Evolutionary conservation across 2,329 filamentous ascomycete species (phyloP), one percentile per base, ranked within the genome.

Genomic region (Zymoseptoria pseudotritici): DNA sequence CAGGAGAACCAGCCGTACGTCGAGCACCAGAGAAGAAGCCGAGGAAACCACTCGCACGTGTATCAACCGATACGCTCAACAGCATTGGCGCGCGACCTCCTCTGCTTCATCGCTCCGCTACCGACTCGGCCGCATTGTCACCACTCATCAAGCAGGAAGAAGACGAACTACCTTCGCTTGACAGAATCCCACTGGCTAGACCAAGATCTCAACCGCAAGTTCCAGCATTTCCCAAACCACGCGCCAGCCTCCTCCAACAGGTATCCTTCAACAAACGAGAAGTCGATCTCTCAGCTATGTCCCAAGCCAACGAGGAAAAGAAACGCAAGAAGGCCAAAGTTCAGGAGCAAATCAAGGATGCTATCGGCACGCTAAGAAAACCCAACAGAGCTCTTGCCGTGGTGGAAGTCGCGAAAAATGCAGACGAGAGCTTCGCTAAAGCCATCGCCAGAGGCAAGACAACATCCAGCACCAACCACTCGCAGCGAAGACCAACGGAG

Each of bases 381-480:
- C 90, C 90, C 0, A 91, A 93, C 68, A 83, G 90, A 53, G 82
- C 84, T 21, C 79, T 88, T 50, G 87, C 86, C 11, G 85, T 85
- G 31, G 86, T 85, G 67, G 82, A 84, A 46, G 79, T 89, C 59
- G 84, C 82, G 3, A 87, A 90, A 64, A 86, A 84, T 24, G 82
- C 84, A 4, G 87, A 91, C 70, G 82, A 82, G 66, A 82, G 86
- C 52, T 72, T 72, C 57, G 71, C 67, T 3, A 67, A 70, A 58
- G 69, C 66, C 9, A 69, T 68, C 20, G 66, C 66, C 11, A 68
- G 67, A 55, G 52, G 58, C 21, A 62, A 57, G 49, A 58, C 53
- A 13, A 36, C 49, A 51, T 51, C 58, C 67, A 31, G 59, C 70
- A 24, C 29, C 22, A 46, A n/a, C 2, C 59, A 58, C 63, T 64